Conservation (phyloP, 1,139 yeast species). For the Zygosaccharomyces sapae region DNA sequence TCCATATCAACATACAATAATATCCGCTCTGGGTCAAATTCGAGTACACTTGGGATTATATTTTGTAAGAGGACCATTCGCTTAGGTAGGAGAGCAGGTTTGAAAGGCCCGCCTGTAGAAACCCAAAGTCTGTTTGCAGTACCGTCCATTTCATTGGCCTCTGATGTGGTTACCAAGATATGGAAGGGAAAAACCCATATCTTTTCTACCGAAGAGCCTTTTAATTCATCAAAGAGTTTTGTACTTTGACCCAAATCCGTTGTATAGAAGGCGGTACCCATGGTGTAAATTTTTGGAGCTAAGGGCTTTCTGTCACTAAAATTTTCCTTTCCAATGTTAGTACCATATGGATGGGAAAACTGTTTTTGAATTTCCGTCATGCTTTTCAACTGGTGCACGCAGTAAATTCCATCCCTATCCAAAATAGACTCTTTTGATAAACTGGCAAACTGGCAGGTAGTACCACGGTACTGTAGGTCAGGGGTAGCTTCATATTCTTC, state of each 20-base stretch:
- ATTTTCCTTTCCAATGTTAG: not conserved
- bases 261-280: conserved; percentile 8
- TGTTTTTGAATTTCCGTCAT: conserved; percentile 10
- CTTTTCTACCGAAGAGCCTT: conserved; percentile 15
- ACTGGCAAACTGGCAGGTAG: conserved; percentile 6
- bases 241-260: conserved; percentile 20
- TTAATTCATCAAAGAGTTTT: conserved; percentile 18
- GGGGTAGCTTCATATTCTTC: not conserved
- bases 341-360: not conserved
- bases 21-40: conserved; percentile 25
- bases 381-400: not conserved
- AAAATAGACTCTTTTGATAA: conserved; percentile 15
- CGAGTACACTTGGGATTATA: conserved; percentile 4
- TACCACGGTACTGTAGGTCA: not conserved
- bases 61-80: not conserved
- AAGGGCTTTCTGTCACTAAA: not conserved
- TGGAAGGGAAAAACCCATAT: conserved; percentile 19
- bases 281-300: not conserved
- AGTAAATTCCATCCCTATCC: conserved; percentile 10
- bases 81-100: not conserved
- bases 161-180: conserved; percentile 23
- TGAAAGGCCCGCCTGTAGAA: conserved; percentile 18
- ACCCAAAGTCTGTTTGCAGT: no score
- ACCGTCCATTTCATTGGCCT: conserved; percentile 26
- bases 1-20: conserved; percentile 16